These are phyloP conservation scores for Diplodia mutila DNA, from an alignment of 2,329 filamentous ascomycete species.

Conservation along the genomic window DNA sequence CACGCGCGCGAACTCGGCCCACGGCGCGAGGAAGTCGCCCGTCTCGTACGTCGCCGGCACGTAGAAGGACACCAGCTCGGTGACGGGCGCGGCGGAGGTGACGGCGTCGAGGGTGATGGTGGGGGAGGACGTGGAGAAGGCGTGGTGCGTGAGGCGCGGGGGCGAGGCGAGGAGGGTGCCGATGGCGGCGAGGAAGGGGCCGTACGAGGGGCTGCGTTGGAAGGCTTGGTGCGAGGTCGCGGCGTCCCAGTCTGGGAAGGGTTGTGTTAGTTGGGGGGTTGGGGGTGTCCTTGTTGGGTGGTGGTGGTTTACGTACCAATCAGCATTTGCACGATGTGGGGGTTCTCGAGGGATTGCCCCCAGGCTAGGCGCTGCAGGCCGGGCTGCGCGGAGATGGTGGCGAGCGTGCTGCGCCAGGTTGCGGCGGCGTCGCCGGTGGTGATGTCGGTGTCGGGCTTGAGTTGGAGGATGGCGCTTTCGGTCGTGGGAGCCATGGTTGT, in stretches of 20 bases:
- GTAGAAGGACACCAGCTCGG: conserved; percentile 53
- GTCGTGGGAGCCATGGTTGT: conserved; percentile 34
- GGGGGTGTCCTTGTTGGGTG: not conserved
- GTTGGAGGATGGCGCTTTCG: conserved; percentile 46
- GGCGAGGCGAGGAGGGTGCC: conserved; percentile 34
- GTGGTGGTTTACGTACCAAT: conserved; percentile 44
- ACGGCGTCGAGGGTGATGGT: conserved; percentile 32
- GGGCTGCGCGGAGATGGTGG: conserved; percentile 41
- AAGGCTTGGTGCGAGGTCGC: conserved; percentile 48
- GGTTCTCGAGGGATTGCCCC: conserved; percentile 47
- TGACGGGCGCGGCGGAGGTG: conserved; percentile 50
- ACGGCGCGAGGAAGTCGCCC: conserved; percentile 38
- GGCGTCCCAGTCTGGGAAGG: conserved; percentile 48
- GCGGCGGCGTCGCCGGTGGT: conserved; percentile 31
- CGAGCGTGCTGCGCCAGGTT: conserved; percentile 39
- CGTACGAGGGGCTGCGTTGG: conserved; percentile 42
- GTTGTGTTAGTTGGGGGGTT: not conserved
- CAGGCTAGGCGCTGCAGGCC: conserved; percentile 44
- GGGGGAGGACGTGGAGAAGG: conserved; percentile 30
- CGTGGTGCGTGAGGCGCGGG: conserved; percentile 41
- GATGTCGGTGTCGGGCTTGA: conserved; percentile 41
- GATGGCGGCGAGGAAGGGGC: conserved; percentile 42
- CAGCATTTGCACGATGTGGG: conserved; percentile 41
- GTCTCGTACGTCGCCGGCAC: conserved; percentile 42
- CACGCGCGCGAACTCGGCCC: conserved; percentile 45